phyloP scores from a whole-genome alignment of 1,284 basidiomycete species.

The Malassezia arunalokei region DNA sequence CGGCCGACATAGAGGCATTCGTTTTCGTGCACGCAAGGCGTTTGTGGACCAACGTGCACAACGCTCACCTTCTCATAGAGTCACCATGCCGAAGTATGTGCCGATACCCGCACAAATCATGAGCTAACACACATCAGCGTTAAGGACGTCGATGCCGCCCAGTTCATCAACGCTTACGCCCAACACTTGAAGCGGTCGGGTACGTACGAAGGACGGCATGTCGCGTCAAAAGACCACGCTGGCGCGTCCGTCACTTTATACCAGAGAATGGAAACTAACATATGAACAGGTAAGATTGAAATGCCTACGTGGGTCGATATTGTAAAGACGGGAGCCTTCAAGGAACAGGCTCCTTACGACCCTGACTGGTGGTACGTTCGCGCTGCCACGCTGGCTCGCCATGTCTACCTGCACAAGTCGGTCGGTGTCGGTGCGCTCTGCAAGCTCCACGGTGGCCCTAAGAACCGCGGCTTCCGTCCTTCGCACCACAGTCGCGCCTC shows the following conservation, averaged over 20 bases:
- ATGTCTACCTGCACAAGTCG: conserved; percentile 99
- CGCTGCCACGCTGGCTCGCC: conserved; percentile 89
- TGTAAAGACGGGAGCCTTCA: conserved; percentile 95
- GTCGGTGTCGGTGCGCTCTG: conserved; percentile 89
- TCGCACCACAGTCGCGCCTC: conserved; percentile 85
- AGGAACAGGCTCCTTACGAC: conserved; percentile 97
- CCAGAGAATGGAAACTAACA: conserved; percentile 1
- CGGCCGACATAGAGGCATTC: conserved; percentile 1
- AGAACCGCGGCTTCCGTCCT: conserved; percentile 72
- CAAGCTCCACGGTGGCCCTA: conserved; percentile 93
- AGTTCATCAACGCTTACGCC: conserved; percentile 80
- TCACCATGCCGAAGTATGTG: conserved; percentile 42
- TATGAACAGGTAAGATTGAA: conserved; percentile 66
- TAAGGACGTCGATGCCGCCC: conserved; percentile 56
- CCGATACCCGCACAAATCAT: neutral
- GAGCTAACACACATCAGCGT: conserved; percentile 28
- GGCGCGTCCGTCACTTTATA: neutral
- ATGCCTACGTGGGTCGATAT: conserved; percentile 98
- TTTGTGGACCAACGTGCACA: neutral
- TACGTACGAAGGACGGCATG: conserved; percentile 20
- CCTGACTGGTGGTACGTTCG: conserved; percentile 99
- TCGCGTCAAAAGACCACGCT: no score
- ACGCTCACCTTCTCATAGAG: conserved; percentile 17
- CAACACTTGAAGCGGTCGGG: conserved; percentile 86
- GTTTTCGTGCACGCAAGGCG: conserved; percentile 1